Evolutionary conservation across 2,329 filamentous ascomycete species (phyloP), one percentile per base, ranked within the genome.

Genomic region (Nigrograna mackinnonii): DNA sequence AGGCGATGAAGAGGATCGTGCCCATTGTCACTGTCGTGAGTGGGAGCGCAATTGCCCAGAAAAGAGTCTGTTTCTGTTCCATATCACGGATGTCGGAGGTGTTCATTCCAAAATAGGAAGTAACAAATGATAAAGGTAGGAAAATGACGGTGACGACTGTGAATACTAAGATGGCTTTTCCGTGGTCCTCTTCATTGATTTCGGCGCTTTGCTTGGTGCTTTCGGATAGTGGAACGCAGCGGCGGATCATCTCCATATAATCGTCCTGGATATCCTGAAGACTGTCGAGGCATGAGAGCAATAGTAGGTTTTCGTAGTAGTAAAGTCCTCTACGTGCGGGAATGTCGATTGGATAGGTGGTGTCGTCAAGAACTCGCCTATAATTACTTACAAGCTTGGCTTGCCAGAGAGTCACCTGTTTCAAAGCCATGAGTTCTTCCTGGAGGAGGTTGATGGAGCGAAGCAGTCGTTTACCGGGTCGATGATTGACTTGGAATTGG

Each of bases 141-240:
- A 74, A 75, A 21, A 74, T 61, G 35, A 72, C 61, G 0, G 72
- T 75, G 4, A 74, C 69, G 13, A 72, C 59, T 0, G 71, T 74
- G 41, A 74, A 74, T 9, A 73, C 64, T 13, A 74, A 54, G 34
- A 73, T 73, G 0, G 70, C 70, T 44, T 73, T 72, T 7, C 70
- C 69, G 39, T 74, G 58, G 35, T 64, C 60, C 47, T 67, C 62
- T 41, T 66, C 62, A 31, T 60, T 66, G 47, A 67, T 64, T 36
- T 67, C 62, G 14, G 60, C 47, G 22, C 52, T 60, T 37, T 66
- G 62, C 32, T 67, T 67, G 4, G 62, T 60, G 26, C 46, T 62
- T 18, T 66, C 60, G 3, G 61, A 55, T 0, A 67, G 45, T 2
- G 62, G 62, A 3, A 50, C 50, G 22, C 64, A 66, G 7, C 57